Evolutionary conservation across 768 basidiomycete species (phyloP).

Genomic region (Mycena haematopus): DNA sequence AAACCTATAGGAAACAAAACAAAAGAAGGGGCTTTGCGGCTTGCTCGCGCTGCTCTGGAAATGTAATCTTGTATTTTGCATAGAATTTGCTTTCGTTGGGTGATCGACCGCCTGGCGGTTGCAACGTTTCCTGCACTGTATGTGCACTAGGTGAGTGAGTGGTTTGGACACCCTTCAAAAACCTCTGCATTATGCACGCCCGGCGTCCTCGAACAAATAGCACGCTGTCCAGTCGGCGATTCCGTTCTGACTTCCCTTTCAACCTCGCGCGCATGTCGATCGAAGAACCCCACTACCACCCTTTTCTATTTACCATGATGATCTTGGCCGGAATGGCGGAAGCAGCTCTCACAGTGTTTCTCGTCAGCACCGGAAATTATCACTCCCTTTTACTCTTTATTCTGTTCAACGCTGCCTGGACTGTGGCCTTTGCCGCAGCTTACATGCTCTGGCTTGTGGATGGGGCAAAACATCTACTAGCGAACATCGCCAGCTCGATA

Average conservation of each 20-base stretch:
- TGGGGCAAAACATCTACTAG: constrained; percentile 69
- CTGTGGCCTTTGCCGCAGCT: constrained; percentile 69
- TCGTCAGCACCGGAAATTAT: constrained; percentile 76
- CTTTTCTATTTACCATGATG: constrained; percentile 69
- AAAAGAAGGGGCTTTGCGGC: constrained; percentile 82
- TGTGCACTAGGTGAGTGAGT: constrained; percentile 10
- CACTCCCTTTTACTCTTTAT: constrained; percentile 69
- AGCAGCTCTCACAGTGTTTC: constrained; percentile 75
- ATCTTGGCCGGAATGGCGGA: constrained; percentile 72
- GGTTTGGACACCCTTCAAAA: not conserved
- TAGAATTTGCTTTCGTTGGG: not conserved
- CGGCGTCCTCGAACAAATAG: constrained; percentile 22
- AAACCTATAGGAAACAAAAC: constrained; percentile 77
- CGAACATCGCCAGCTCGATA: constrained; percentile 80
- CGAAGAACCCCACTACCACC: constrained; percentile 55
- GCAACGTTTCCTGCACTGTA: constrained; percentile 27
- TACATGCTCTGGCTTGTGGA: constrained; percentile 77
- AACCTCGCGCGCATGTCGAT: constrained; percentile 16
- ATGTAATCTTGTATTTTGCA: constrained; percentile 36
- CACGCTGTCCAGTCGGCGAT: constrained; percentile 7
- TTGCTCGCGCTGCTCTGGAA: constrained; percentile 73
- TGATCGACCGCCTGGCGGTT: constrained; percentile 23
- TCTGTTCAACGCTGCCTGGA: constrained; percentile 75
- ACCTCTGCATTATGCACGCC: constrained; percentile 22
- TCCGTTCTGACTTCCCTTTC: constrained; percentile 11